Base-by-base conservation (phyloP, 2,329 filamentous ascomycete species). In the Ascosphaera pollenicola region DNA sequence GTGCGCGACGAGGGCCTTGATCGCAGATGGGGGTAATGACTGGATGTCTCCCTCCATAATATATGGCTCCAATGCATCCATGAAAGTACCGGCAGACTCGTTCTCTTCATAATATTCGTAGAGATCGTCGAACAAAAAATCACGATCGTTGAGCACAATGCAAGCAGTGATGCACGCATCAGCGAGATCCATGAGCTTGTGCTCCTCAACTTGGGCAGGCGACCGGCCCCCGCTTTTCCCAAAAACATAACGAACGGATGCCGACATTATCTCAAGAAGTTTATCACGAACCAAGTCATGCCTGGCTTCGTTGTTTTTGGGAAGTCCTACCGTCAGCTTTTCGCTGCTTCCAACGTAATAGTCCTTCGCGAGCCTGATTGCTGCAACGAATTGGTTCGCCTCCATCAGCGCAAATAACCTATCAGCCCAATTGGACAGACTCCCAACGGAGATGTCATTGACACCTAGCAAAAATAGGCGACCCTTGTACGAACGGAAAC, bases 351-450 rank as follows among this genome's bases (percentile, higher is more conserved):
- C 89, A 6, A 74, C 77, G 53, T 92, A 95, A 57, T 95, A 98
- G 1, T 78, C 79, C 1, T 84, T 92, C 8, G 87, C 91, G 42
- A 98, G 66, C 46, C 78, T 71, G 43, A 98, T 93, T 2, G 89
- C 85, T 10, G 75, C 79, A 45, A 98, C 79, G 51, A 92, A 93
- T 56, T 95, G 84, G n/a, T 89, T 89, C 41, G 84, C 73, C 54
- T 95, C 85, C 81, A 98, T 94, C 48, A 95, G 66, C 0, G 87
- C 85, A 46, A 94, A 75, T 15, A 98, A 64, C 32, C 89, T 70
- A 56, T 98, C 89, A 2, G 89, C 87, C 89, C 89, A 98, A 48
- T 98, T 98, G 0, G 89, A 95, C 26, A 98, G 60, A 3, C 79
- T 80, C 2, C 89, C 89, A 37, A 95, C 81, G 0, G 83, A 82